These are phyloP conservation scores for Leucocoprinus birnbaumii DNA, from an alignment of 768 basidiomycete genomes.

Conservation along the genomic window DNA sequence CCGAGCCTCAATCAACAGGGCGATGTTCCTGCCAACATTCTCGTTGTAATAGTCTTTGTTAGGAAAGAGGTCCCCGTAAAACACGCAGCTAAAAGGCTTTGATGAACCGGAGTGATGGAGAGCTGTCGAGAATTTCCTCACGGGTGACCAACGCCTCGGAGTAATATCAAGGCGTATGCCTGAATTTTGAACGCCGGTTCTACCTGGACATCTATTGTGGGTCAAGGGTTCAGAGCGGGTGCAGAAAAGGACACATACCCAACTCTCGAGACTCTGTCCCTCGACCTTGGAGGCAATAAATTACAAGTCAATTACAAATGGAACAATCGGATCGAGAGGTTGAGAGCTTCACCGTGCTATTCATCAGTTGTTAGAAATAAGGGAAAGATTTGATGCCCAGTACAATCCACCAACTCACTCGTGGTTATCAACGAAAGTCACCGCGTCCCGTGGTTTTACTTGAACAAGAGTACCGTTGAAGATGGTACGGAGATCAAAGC, in stretches of 20 bases:
- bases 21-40: slow-evolving; percentile 46
- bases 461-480: slow-evolving; percentile 68
- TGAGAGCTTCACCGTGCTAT: slow-evolving; percentile 55
- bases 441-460: slow-evolving; percentile 71
- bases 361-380: slow-evolving; percentile 5
- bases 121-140: slow-evolving; percentile 31
- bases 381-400: slow-evolving; percentile 1
- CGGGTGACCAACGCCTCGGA: slow-evolving; percentile 73
- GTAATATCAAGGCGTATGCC: slow-evolving; percentile 77
- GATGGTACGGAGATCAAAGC: slow-evolving; percentile 77
- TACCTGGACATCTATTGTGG: slow-evolving; percentile 42
- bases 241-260: slow-evolving; percentile 45
- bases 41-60: slow-evolving; percentile 66
- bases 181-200: slow-evolving; percentile 70
- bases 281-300: slow-evolving; percentile 35
- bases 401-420: slow-evolving; percentile 53
- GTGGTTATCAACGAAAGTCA: slow-evolving; percentile 90
- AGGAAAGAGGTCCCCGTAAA: slow-evolving; percentile 81
- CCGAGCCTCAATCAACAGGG: slow-evolving; percentile 56
- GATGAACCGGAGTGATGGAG: not conserved
- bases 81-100: slow-evolving; percentile 63
- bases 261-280: slow-evolving; percentile 80
- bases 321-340: not conserved
- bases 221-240: not conserved
- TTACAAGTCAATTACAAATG: not conserved